Evolutionary conservation across 2,329 filamentous ascomycete species (phyloP), one percentile per base, ranked within the genome.

Genomic region (Metarhizium rileyi): DNA sequence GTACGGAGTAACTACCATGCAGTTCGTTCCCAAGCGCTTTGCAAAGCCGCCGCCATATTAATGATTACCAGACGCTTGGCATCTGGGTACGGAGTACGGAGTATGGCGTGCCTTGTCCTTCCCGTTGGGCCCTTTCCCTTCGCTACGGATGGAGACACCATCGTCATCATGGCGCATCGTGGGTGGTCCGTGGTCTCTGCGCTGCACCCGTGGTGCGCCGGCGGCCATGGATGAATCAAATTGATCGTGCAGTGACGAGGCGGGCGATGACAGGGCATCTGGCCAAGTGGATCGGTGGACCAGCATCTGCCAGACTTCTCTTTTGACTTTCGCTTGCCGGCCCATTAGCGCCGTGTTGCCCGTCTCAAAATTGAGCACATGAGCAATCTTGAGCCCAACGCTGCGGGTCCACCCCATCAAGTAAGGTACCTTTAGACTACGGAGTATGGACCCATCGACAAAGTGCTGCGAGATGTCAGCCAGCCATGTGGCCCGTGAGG

Each of bases 361-460:
- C 63, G 67, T 69, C 67, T 70, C 63, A 62, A 64, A 60, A 68
- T 65, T 66, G 68, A 62, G 65, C 70, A 73, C 70, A 73, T 73
- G 70, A 73, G 66, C 68, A 67, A 43, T 30, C 35, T 46, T 54
- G 64, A 64, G 66, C 67, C 67, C 62, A 69, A 64, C 55, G 55
- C 57, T 68, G 66, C 62, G 66, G 66, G 61, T 67, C 56, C 41
- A 42, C 53, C 40, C 41, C 48, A 35, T 35, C n/a, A n/a, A n/a
- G n/a, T n/a, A n/a, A n/a, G n/a, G n/a, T n/a, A n/a, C n/a, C n/a
- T 50, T 51, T 46, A 44, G 40, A 14, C 28, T n/a, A n/a, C n/a
- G n/a, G n/a, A n/a, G n/a, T n/a, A n/a, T n/a, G n/a, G n/a, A n/a
- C n/a, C n/a, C n/a, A n/a, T n/a, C n/a, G n/a, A n/a, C n/a, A n/a